Evolutionary conservation across 2,329 filamentous ascomycete species (phyloP).

Genomic region (Samsoniella hepiali): DNA sequence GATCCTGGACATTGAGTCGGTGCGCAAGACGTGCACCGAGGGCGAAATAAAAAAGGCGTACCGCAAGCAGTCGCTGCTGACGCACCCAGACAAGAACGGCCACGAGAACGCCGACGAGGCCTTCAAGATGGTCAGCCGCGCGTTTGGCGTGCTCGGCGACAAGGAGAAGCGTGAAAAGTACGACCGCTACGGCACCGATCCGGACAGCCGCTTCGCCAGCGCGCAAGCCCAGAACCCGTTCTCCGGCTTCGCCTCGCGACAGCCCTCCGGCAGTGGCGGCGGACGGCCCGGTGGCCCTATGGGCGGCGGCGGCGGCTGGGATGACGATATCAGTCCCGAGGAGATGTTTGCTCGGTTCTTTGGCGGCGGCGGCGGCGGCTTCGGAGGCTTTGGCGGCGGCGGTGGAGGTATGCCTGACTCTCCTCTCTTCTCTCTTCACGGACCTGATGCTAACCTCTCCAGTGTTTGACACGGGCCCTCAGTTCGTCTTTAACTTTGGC

Average conservation of each 20-base stretch:
- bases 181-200: constrained; percentile 87
- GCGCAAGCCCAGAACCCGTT: constrained; percentile 42
- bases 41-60: constrained; percentile 96
- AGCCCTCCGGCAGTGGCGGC: constrained; percentile 44
- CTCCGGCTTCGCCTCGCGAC: constrained; percentile 28
- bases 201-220: constrained; percentile 78
- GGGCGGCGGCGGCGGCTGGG: constrained; percentile 61
- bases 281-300: constrained; percentile 29
- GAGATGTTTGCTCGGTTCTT: constrained; percentile 98
- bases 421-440: neutral
- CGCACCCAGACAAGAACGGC: constrained; percentile 98
- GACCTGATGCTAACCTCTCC: constrained; percentile 6
- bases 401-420: constrained; percentile 34
- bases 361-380: constrained; percentile 69
- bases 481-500: constrained; percentile 93
- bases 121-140: constrained; percentile 95
- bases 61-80: constrained; percentile 87
- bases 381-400: constrained; percentile 55
- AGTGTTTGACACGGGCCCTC: constrained; percentile 73
- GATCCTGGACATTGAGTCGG: constrained; percentile 71
- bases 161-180: constrained; percentile 87
- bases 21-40: constrained; percentile 66
- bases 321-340: constrained; percentile 91
- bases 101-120: constrained; percentile 94
- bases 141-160: constrained; percentile 90